Percentiles rank a stretch among this genome's conserved stretches.
phyloP scores from a whole-genome alignment of 2,329 filamentous ascomycete genomes.

The Pyrenochaeta sp. region DNA sequence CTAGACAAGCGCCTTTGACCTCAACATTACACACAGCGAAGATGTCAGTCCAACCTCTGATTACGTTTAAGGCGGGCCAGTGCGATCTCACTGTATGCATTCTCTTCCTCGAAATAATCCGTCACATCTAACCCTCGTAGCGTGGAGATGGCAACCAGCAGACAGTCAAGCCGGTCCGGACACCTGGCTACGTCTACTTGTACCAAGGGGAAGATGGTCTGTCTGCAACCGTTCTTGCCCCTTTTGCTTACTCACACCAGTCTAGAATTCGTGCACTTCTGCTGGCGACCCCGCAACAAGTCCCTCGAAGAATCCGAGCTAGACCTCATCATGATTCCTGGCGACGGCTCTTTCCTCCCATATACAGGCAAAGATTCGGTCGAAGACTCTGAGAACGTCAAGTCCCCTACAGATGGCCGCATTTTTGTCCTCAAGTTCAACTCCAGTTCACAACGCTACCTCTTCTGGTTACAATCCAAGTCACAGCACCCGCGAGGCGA shows the following conservation, averaged over 20 bases:
- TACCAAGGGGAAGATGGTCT: slow-evolving; percentile 84
- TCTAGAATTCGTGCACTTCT: slow-evolving; percentile 89
- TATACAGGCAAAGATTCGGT: slow-evolving; percentile 67
- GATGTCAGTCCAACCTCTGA: slow-evolving; percentile 86
- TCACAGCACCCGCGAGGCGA: slow-evolving; percentile 76
- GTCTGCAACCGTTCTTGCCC: slow-evolving; percentile 16
- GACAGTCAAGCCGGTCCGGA: slow-evolving; percentile 76
- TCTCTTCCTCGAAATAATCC: not conserved
- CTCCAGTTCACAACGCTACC: slow-evolving; percentile 87
- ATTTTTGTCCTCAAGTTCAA: slow-evolving; percentile 94
- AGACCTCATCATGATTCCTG: slow-evolving; percentile 92
- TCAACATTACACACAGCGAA: slow-evolving; percentile 16
- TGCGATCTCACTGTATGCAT: slow-evolving; percentile 82
- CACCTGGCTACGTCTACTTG: slow-evolving; percentile 88
- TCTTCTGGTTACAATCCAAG: slow-evolving; percentile 97
- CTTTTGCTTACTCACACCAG: slow-evolving; percentile 18
- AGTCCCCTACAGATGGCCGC: slow-evolving; percentile 78
- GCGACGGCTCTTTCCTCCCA: slow-evolving; percentile 85
- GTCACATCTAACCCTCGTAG: slow-evolving; percentile 28
- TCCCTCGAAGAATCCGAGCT: slow-evolving; percentile 77
- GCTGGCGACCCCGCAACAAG: slow-evolving; percentile 85
- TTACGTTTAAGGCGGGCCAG: slow-evolving; percentile 95
- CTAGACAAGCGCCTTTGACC: slow-evolving; percentile 21
- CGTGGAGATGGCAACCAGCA: slow-evolving; percentile 37
- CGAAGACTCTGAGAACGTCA: slow-evolving; percentile 65